Evolutionary conservation across 768 basidiomycete genomes (phyloP), one percentile per base, ranked within the genome.

Genomic region (Mycena capillaripes): DNA sequence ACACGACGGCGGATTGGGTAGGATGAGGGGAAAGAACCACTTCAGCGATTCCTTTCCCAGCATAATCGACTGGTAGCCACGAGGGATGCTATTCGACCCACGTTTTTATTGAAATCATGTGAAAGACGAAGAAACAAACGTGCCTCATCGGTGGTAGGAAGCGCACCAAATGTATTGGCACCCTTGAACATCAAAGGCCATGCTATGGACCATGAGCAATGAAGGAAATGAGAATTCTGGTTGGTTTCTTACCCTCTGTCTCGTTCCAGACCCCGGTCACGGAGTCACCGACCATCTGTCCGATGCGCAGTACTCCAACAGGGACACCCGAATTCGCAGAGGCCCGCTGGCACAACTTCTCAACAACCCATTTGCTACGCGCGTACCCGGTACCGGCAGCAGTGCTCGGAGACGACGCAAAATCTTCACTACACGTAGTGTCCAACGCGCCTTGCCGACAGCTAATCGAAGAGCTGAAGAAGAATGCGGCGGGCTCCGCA

Each of bases 61-160:
- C 89, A 61, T 81, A 82, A 79, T 91, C 84, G 60, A 89, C 87
- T 0, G 89, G 88, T 2, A 90, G 81, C 88, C 89, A 90, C 0
- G 86, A 84, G 5, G 82, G 83, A 32, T 81, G 76, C 82, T 86
- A 53, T 40, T 14, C 23, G 19, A 29, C 27, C 19, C 4, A 29
- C n/a, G 12, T 2, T 27, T 67, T 27, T 58, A 46, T 12, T 7
- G 30, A 53, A 21, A 34, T 46, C 12, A 1, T 11, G 1, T 5
- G n/a, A 23, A 38, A 36, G 19, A 55, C 57, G 12, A 66, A 40
- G 21, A 52, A 44, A 76, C 21, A 73, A 23, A 78, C 75, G 5
- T 30, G 76, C 76, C 59, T 85, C 83, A 10, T 81, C 77, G 8
- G 79, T 68, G 1, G 75, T 65, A 21, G 83, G 81, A 3, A 85